Evolutionary conservation across 2,329 filamentous ascomycete species (phyloP), one percentile per base, ranked within the genome.

Genomic region (Triangularia verruculosa): DNA sequence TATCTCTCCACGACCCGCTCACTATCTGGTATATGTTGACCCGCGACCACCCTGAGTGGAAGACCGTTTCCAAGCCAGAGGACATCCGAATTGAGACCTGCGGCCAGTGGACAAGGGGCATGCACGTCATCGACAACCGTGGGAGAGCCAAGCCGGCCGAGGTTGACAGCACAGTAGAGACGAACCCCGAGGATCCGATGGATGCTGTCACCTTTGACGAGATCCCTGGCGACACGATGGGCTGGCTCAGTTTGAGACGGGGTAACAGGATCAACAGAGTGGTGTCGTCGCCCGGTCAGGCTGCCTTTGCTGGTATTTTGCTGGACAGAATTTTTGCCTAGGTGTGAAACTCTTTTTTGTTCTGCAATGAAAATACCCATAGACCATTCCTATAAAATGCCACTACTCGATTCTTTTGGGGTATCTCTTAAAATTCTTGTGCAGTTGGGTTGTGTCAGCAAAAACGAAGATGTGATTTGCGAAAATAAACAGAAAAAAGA

Each of bases 61-160:
- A 81, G 74, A 73, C 79, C 15, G 80, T 84, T 1, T 75, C 79
- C 13, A 80, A 83, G 63, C 86, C 81, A 0, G 90, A 96, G 75
- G 95, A 99, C 74, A 89, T 99, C 62, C 85, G 95, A 20, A 82
- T 99, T 47, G 95, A 99, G 78, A 96, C 93, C 0, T 80, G 85
- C 2, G 95, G 94, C 1, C 95, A 98, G 79, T 99, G 95, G 95
- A 96, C 93, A 54, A 83, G 92, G 62, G 94, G 95, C 1, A 93
- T 95, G 88, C 93, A 93, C 72, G 83, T 98, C 30, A 81, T 93
- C 47, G 95, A 99, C 79, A 83, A 87, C 34, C 84, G 95, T 53
- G 77, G 78, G 39, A 78, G 86, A 61, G 80, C 78, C 66, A 86
- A 86, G 72, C 81, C 80, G 5, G 82, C 77, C 11, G 79, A 80